phyloP scores from a whole-genome alignment of 2,329 filamentous ascomycete species.

The Aureobasidium zeae region DNA sequence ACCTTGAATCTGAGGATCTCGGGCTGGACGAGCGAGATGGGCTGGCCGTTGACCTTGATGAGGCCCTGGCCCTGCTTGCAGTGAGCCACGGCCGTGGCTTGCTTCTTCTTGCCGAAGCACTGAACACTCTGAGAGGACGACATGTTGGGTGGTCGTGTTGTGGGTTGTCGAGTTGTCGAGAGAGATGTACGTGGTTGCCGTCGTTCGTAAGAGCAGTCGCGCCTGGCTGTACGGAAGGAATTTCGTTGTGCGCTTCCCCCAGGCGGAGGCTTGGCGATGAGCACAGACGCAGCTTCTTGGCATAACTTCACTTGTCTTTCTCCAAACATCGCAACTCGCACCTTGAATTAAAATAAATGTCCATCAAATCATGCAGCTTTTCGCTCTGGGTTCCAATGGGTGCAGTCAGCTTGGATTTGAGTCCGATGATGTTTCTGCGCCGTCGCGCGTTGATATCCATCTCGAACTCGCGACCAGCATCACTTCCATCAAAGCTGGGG shows the following conservation, averaged over 20 bases:
- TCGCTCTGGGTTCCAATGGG: conserved; percentile 45
- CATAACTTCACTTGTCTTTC: too few relatives aligned
- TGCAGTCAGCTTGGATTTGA: conserved; percentile 43
- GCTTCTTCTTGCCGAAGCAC: conserved; percentile 91
- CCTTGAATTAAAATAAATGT: too few relatives aligned
- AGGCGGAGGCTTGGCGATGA: too few relatives aligned
- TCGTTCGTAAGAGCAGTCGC: not conserved
- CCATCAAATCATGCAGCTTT: conserved; percentile 26
- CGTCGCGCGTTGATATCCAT: conserved; percentile 16
- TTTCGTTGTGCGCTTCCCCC: too few relatives aligned
- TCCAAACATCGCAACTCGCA: too few relatives aligned
- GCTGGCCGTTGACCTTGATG: conserved; percentile 97
- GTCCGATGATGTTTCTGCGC: conserved; percentile 31
- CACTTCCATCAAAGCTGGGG: conserved; percentile 51
- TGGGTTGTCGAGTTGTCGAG: conserved; percentile 20
- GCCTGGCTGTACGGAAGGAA: conserved; percentile 10
- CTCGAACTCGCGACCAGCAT: conserved; percentile 7
- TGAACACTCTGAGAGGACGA: conserved; percentile 62
- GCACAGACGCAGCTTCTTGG: too few relatives aligned
- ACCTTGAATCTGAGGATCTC: conserved; percentile 99
- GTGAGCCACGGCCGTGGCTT: conserved; percentile 69
- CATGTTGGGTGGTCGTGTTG: conserved; percentile 34
- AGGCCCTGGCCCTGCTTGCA: conserved; percentile 89
- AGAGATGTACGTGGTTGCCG: not conserved
- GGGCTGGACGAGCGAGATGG: conserved; percentile 86